These are phyloP conservation scores for Microbotryomycetes sp. DNA, from an alignment of 1,284 basidiomycete species.

Conservation along the genomic window DNA sequence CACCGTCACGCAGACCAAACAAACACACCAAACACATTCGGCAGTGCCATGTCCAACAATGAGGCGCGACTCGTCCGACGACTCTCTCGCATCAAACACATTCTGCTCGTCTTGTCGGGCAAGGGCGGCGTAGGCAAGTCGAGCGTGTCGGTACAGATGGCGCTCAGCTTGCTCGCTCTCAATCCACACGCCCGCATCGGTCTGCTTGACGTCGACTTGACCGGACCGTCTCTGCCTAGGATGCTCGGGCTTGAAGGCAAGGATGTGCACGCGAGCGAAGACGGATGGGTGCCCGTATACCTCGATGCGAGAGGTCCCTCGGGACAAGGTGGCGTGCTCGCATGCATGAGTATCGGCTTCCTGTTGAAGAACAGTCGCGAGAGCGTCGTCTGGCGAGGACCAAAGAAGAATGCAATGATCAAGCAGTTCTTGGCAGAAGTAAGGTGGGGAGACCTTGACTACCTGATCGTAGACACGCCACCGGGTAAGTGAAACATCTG, in stretches of 20 bases:
- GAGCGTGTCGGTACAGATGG: constrained; percentile 86
- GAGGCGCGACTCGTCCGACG: constrained; percentile 16
- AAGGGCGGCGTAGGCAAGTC: constrained; percentile 99
- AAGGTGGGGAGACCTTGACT: constrained; percentile 92
- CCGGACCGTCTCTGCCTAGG: constrained; percentile 91
- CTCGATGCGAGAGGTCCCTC: constrained; percentile 21
- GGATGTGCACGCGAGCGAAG: constrained; percentile 79
- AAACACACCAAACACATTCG: too few relatives aligned
- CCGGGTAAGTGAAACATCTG: constrained; percentile 59
- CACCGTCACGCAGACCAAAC: too few relatives aligned
- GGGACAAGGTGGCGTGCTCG: constrained; percentile 49
- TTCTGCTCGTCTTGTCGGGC: constrained; percentile 89
- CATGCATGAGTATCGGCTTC: constrained; percentile 97
- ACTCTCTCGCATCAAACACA: constrained; percentile 56
- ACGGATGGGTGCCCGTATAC: constrained; percentile 98
- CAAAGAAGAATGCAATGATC: constrained; percentile 99
- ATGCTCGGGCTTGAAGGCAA: constrained; percentile 88
- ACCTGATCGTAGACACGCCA: constrained; percentile 93
- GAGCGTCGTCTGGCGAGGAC: constrained; percentile 94
- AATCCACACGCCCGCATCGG: constrained; percentile 61
- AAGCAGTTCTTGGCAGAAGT: constrained; percentile 95
- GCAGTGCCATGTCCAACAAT: background rate
- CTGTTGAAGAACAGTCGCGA: constrained; percentile 71
- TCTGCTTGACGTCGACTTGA: constrained; percentile 91
- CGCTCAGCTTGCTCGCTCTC: constrained; percentile 67